Evolutionary conservation across 768 basidiomycete genomes (phyloP).

Genomic region (Tricholoma sp.): DNA sequence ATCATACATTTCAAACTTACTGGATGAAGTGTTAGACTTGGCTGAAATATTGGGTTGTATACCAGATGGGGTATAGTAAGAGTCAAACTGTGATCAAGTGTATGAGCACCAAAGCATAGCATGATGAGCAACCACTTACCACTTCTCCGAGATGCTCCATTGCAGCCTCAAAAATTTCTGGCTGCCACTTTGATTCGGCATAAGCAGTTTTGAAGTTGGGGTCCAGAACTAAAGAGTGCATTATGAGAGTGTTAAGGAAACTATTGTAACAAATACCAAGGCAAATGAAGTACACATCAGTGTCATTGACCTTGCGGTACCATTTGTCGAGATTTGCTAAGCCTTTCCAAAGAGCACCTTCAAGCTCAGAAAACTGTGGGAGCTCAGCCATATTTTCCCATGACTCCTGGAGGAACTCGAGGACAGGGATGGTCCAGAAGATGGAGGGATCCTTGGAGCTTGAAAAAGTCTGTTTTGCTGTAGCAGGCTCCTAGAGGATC

Average conservation of each 20-base stretch:
- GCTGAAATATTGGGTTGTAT: neutral
- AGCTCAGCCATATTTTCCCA: too few relatives aligned
- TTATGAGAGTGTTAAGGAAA: neutral
- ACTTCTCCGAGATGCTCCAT: neutral
- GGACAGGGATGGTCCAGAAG: slow-evolving; percentile 12
- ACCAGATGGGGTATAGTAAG: neutral
- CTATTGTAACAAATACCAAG: slow-evolving; percentile 1
- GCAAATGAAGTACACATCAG: slow-evolving; percentile 11
- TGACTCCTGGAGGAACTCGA: slow-evolving; percentile 10
- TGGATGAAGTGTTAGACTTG: neutral
- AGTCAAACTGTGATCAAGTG: neutral
- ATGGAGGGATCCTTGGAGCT: slow-evolving; percentile 9
- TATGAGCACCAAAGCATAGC: neutral
- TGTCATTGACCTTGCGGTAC: slow-evolving; percentile 7
- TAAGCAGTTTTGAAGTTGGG: slow-evolving; percentile 11
- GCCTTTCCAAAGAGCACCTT: slow-evolving; percentile 5
- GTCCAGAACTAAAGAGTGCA: slow-evolving; percentile 3
- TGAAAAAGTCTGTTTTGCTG: slow-evolving; percentile 13
- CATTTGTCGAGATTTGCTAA: slow-evolving; percentile 13
- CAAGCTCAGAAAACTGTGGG: slow-evolving; percentile 7
- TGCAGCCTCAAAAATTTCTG: neutral
- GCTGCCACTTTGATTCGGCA: neutral
- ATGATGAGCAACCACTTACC: neutral
- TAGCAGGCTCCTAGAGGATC: slow-evolving; percentile 11
- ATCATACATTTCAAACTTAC: neutral